Evolutionary conservation across 176 grass and related monocot genomes (phyloP).

Genomic region (Rhynchospora tenuis): DNA sequence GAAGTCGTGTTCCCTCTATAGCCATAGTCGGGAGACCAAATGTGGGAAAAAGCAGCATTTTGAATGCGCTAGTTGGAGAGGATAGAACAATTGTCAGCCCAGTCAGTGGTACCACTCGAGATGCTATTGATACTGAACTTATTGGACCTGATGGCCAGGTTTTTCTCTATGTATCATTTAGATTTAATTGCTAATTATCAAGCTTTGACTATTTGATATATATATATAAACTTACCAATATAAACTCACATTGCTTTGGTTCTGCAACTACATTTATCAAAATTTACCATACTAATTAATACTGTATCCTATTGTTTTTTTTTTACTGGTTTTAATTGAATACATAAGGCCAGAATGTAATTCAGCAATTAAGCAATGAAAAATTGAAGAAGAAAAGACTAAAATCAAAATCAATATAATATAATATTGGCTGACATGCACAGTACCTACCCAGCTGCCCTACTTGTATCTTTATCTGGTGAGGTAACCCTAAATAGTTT

Average conservation of each 20-base stretch:
- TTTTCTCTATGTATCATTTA: neutral
- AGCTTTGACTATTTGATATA: neutral
- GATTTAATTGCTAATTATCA: neutral
- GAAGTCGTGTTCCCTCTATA: conserved; percentile 74
- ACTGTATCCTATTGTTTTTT: neutral
- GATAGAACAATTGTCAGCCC: conserved; percentile 96
- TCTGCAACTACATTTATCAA: neutral
- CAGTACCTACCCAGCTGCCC: neutral
- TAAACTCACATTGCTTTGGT: neutral
- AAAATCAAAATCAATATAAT: neutral
- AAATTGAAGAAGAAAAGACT: neutral
- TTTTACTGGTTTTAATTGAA: neutral
- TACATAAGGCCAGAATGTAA: neutral
- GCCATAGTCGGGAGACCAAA: conserved; percentile 95
- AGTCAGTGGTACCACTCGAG: conserved; percentile 94
- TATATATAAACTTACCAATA: neutral
- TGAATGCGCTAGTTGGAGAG: conserved; percentile 93
- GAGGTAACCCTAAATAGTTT: neutral
- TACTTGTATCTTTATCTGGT: neutral
- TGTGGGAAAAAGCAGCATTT: conserved; percentile 98
- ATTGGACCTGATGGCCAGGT: conserved; percentile 74
- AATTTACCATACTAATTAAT: neutral
- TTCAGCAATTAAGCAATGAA: neutral
- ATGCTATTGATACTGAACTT: conserved; percentile 96
- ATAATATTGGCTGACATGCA: neutral